Evolutionary conservation across 2,329 filamentous ascomycete species (phyloP).

Genomic region (Venturia asperata): DNA sequence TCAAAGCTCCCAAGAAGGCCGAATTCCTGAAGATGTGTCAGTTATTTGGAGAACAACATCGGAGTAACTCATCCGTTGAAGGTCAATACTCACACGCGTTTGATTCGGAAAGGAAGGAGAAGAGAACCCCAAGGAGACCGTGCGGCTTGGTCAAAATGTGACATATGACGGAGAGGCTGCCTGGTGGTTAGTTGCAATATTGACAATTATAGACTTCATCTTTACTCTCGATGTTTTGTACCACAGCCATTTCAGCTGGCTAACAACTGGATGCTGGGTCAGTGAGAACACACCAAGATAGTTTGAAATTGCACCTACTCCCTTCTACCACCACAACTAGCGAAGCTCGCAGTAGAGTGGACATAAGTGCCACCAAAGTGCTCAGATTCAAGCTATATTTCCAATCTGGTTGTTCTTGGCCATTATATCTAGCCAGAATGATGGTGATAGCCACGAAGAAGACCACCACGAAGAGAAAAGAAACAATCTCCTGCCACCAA

Average conservation of each 20-base stretch:
- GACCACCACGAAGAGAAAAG: neutral
- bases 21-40: neutral
- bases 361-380: constrained; percentile 7
- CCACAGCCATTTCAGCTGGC: constrained; percentile 14
- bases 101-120: neutral
- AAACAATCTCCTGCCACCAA: constrained; percentile 12
- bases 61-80: too few relatives aligned
- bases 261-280: neutral
- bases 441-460: constrained; percentile 4
- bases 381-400: constrained; percentile 3
- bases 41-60: neutral
- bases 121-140: neutral
- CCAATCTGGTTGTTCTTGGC: constrained; percentile 10
- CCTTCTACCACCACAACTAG: neutral
- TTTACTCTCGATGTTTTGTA: neutral
- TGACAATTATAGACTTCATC: neutral
- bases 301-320: neutral
- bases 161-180: neutral
- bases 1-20: neutral
- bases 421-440: constrained; percentile 8
- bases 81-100: neutral
- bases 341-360: neutral
- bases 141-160: constrained; percentile 7
- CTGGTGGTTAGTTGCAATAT: neutral
- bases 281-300: neutral